Evolutionary conservation across 805 yeast genomes (phyloP), one percentile per base, ranked within the genome.

Genomic region (Ogataea minuta): DNA sequence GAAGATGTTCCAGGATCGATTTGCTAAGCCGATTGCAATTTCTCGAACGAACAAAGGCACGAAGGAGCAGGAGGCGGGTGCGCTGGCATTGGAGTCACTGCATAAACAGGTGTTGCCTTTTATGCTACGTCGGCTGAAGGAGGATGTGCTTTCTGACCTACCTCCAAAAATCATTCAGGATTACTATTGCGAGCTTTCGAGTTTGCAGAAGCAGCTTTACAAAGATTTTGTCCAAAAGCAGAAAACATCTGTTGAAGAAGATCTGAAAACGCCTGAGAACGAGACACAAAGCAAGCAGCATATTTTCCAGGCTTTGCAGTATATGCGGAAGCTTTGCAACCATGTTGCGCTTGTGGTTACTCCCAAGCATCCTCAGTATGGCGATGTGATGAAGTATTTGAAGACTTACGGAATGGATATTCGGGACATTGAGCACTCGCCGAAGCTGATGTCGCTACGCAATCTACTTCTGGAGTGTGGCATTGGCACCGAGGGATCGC

Each of bases 141-240:
- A 93, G 58, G 98, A 93, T 52, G 99, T 93, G 4, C 69, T 93
- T 38, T 84, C 95, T 1, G 99, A 93, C 60, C 71, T 93, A 51
- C 99, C 99, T 8, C 99, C 99, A 27, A 93, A 93, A 64, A 93
- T 95, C 52, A 93, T 93, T 50, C 99, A 93, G 62, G 99, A 93
- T 67, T 91, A 93, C 62, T 93, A 93, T 62, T 93, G 99, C 67
- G 98, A 93, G 50, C 71, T 95, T 46, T 87, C 95, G 52, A 95
- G 88, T 47, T 67, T 89, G 41, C 99, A 93, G 60, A 84, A 82
- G 55, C 84, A 81, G 52, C 69, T 93, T 32, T 95, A 93, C 67
- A 84, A 80, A 44, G 95, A 88, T 60, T 93, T 93, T 65, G 89
- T 93, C 8, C 79, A 75, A 53, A 86, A 85, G 57, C 97, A 93